Evolutionary conservation across 352 stramenopile species (phyloP).

Genomic region (Aphanomyces astaci): DNA sequence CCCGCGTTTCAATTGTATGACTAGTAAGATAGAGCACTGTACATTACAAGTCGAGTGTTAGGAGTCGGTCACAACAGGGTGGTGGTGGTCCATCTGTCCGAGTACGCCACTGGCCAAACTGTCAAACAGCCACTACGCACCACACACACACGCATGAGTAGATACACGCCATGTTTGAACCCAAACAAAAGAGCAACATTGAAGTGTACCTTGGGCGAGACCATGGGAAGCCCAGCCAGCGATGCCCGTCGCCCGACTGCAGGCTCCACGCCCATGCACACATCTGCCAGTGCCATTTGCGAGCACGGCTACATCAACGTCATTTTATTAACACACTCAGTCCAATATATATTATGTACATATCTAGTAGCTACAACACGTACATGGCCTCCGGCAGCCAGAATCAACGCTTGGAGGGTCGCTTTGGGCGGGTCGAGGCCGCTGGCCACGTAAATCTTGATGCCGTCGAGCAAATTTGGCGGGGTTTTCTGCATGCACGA

Average conservation of each 20-base stretch:
- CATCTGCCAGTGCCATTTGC: background rate
- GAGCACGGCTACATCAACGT: slow-evolving; percentile 12
- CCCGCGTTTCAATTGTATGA: background rate
- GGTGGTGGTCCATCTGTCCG: background rate
- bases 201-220: slow-evolving; percentile 20
- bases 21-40: background rate
- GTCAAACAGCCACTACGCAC: slow-evolving; percentile 19
- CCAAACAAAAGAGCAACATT: background rate
- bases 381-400: slow-evolving; percentile 15
- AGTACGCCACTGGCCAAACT: slow-evolving; percentile 4
- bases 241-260: background rate
- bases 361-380: background rate
- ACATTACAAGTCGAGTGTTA: background rate
- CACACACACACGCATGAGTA: background rate
- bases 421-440: slow-evolving; percentile 13
- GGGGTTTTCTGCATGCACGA: background rate
- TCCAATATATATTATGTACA: too few species aligned
- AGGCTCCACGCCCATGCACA: slow-evolving; percentile 15
- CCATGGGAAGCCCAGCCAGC: background rate
- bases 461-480: background rate
- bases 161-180: background rate
- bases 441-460: background rate
- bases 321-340: too few species aligned
- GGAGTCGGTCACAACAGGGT: background rate
- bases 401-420: slow-evolving; percentile 2